A percentile compares a stretch with the other conserved stretches of the same genome.
These are phyloP conservation scores for Fusarium domesticum DNA, from an alignment of 2,329 filamentous ascomycete genomes.

Conservation along the genomic window DNA sequence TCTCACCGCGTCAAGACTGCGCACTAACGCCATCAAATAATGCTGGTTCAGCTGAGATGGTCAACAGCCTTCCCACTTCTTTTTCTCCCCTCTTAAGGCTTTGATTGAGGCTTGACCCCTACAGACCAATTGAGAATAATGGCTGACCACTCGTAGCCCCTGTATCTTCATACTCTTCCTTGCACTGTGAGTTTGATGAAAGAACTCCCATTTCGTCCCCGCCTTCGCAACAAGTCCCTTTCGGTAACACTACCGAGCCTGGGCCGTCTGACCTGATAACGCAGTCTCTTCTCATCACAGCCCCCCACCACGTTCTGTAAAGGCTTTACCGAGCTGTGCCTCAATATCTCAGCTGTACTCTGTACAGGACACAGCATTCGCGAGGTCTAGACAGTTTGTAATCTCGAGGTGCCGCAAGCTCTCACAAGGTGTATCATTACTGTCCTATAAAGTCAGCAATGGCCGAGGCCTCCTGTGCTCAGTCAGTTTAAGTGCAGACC, in stretches of 20 bases:
- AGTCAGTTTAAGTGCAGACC: too few species aligned
- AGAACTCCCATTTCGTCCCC: conserved; percentile 11
- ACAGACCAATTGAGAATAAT: neutral
- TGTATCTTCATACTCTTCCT: conserved; percentile 10
- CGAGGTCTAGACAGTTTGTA: neutral
- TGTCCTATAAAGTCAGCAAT: conserved; percentile 8
- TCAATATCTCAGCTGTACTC: neutral
- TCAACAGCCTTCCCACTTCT: too few species aligned
- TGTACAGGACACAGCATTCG: neutral
- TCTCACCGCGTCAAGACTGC: too few species aligned
- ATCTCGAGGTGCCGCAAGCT: too few species aligned
- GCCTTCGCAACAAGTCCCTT: neutral
- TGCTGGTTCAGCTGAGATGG: conserved; percentile 31
- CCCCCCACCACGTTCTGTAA: too few species aligned
- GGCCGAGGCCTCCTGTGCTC: too few species aligned
- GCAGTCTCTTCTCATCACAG: too few species aligned
- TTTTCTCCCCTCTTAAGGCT: too few species aligned
- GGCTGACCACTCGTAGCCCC: conserved; percentile 14
- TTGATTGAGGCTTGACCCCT: conserved; percentile 1
- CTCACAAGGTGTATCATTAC: conserved; percentile 6
- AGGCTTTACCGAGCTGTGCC: neutral
- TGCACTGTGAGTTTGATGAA: conserved; percentile 10
- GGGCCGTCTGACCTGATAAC: neutral
- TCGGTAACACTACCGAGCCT: neutral
- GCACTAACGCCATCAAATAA: conserved; percentile 18